phyloP scores from a whole-genome alignment of 1,284 basidiomycete species.

The Agaricales sp. region DNA sequence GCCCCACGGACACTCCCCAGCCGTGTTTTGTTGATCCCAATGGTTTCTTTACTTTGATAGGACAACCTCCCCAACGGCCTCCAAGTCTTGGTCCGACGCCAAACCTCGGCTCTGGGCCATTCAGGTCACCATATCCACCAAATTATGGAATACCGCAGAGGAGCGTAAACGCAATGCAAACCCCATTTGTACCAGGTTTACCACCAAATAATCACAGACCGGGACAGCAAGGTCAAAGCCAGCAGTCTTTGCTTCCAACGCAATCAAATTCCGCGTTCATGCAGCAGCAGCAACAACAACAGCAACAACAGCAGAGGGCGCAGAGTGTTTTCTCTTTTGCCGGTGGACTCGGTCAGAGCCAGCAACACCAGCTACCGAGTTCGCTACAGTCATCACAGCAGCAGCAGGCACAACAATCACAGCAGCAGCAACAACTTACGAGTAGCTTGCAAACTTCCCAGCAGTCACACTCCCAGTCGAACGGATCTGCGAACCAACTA shows the following conservation, averaged over 20 bases:
- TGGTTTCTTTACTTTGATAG: slow-evolving; percentile 28
- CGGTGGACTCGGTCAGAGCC: slow-evolving; percentile 42
- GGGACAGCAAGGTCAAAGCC: slow-evolving; percentile 36
- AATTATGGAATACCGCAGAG: slow-evolving; percentile 55
- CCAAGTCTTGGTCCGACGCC: slow-evolving; percentile 62
- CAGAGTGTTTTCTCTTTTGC: slow-evolving; percentile 50
- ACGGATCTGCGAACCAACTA: slow-evolving; percentile 38
- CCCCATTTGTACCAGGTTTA: slow-evolving; percentile 40
- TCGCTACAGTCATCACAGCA: neutral
- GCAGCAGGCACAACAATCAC: slow-evolving; percentile 27
- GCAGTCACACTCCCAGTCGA: slow-evolving; percentile 21
- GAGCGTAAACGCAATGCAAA: slow-evolving; percentile 38
- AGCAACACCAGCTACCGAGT: slow-evolving; percentile 10
- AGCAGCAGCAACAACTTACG: slow-evolving; percentile 38
- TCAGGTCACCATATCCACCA: slow-evolving; percentile 48
- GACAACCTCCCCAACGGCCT: slow-evolving; percentile 70
- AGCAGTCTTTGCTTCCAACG: slow-evolving; percentile 46
- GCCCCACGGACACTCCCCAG: neutral
- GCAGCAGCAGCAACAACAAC: slow-evolving; percentile 20
- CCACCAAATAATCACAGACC: slow-evolving; percentile 48
- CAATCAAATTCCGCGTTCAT: slow-evolving; percentile 43
- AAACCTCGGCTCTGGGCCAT: slow-evolving; percentile 42
- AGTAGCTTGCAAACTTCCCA: slow-evolving; percentile 10
- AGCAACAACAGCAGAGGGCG: slow-evolving; percentile 30
- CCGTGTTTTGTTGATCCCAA: neutral